Conservation (phyloP, 345 rosid species). For the Theobroma cacao region DNA sequence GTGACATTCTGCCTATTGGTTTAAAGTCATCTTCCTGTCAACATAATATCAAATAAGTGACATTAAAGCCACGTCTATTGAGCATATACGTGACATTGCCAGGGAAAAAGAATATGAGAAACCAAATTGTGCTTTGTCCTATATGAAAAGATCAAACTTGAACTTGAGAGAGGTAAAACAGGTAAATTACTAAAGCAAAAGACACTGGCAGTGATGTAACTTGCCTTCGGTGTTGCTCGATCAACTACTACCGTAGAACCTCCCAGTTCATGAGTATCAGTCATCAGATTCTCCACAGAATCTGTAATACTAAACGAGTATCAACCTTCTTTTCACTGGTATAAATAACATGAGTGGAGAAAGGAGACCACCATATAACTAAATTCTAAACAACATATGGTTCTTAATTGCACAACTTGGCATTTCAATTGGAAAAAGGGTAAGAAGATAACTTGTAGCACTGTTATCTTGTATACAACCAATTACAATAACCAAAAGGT, state of each 20-base stretch:
- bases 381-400: neutral
- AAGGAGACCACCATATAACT: neutral
- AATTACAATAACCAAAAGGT: neutral
- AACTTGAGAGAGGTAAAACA: neutral
- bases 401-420: neutral
- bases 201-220: constrained; percentile 11
- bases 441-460: neutral
- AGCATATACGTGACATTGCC: neutral
- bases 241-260: constrained; percentile 90
- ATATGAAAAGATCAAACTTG: neutral
- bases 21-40: constrained; percentile 84
- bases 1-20: constrained; percentile 61
- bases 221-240: constrained; percentile 92
- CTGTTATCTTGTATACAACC: neutral
- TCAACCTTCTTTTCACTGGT: neutral
- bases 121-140: neutral
- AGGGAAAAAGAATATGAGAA: neutral
- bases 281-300: constrained; percentile 89
- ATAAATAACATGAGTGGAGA: neutral
- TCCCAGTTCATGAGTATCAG: constrained; percentile 88
- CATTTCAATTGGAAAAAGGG: constrained; percentile 2
- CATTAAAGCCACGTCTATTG: neutral
- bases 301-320: constrained; percentile 36
- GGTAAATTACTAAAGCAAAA: neutral
- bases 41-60: neutral